Conservation (phyloP, 1,284 basidiomycete genomes). For the Moniliella sp. region DNA sequence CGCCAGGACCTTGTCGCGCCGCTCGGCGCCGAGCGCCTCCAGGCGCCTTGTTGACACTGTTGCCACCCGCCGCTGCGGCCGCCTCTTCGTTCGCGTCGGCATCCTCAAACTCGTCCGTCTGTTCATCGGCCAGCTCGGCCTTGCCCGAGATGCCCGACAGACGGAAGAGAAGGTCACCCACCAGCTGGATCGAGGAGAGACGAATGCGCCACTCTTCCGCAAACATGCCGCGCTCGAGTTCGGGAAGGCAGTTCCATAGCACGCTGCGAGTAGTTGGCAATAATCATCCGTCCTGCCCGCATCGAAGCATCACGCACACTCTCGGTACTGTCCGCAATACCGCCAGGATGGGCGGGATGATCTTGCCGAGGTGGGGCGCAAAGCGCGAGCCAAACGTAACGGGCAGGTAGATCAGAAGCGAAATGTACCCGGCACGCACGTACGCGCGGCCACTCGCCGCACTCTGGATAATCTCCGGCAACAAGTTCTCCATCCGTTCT, state of each 20-base stretch:
- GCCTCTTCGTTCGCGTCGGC: constrained; percentile 39
- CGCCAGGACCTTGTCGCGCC: constrained; percentile 70
- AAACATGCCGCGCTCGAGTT: constrained; percentile 84
- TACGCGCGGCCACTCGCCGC: constrained; percentile 71
- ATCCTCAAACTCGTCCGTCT: constrained; percentile 32
- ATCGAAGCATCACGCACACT: constrained; percentile 77
- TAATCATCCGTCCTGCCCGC: constrained; percentile 96
- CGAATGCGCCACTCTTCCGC: constrained; percentile 83
- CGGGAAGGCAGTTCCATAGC: constrained; percentile 82
- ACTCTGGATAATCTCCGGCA: constrained; percentile 81
- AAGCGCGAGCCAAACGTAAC: constrained; percentile 89
- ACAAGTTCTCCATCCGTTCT: constrained; percentile 78
- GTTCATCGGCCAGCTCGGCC: constrained; percentile 48
- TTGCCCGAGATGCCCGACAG: constrained; percentile 93
- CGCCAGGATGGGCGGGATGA: constrained; percentile 77
- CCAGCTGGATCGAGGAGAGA: constrained; percentile 70
- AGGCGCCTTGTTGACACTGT: constrained; percentile 47
- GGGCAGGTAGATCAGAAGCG: constrained; percentile 79
- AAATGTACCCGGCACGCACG: constrained; percentile 95
- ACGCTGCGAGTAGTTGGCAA: constrained; percentile 73
- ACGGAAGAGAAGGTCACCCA: constrained; percentile 87
- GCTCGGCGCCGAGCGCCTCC: constrained; percentile 69
- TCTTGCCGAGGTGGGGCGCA: constrained; percentile 79
- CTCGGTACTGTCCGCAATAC: constrained; percentile 79
- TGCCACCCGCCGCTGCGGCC: neutral